These are phyloP conservation scores for Pseudonectria buxi DNA, from an alignment of 2,329 filamentous ascomycete species.

Conservation along the genomic window DNA sequence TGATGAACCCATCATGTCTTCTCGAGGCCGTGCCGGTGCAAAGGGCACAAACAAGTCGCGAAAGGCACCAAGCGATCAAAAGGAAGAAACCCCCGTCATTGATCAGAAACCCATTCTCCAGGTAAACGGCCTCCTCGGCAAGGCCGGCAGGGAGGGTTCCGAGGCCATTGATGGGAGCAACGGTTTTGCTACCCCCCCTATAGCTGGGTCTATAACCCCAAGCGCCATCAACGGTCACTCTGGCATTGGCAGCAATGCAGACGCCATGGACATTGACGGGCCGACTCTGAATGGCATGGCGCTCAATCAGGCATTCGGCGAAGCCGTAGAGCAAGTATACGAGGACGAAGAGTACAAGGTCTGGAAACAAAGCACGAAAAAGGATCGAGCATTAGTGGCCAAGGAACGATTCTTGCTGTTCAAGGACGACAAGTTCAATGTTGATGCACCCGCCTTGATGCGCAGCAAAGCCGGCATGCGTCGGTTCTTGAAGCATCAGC, in stretches of 20 bases:
- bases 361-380: constrained; percentile 99
- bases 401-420: constrained; percentile 84
- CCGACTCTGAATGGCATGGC: constrained; percentile 61
- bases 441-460: constrained; percentile 80
- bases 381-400: constrained; percentile 78
- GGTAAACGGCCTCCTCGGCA: constrained; percentile 56
- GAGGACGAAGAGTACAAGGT: constrained; percentile 94
- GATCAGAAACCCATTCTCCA: constrained; percentile 70
- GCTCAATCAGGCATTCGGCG: constrained; percentile 55
- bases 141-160: constrained; percentile 60
- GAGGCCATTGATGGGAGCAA: constrained; percentile 75
- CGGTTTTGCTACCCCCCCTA: constrained; percentile 76
- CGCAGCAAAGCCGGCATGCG: constrained; percentile 85
- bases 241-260: constrained; percentile 65
- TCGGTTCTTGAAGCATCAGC: constrained; percentile 73
- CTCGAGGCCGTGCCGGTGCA: constrained; percentile 72
- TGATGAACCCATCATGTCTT: constrained; percentile 97
- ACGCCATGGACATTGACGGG: constrained; percentile 83
- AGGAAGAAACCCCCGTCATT: constrained; percentile 70
- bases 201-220: constrained; percentile 70
- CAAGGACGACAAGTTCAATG: constrained; percentile 74
- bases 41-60: constrained; percentile 73
- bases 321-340: constrained; percentile 67
- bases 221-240: constrained; percentile 61
- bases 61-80: constrained; percentile 64